Evolutionary conservation across 2,329 filamentous ascomycete species (phyloP).

Genomic region (Neocucurbitaria cava): DNA sequence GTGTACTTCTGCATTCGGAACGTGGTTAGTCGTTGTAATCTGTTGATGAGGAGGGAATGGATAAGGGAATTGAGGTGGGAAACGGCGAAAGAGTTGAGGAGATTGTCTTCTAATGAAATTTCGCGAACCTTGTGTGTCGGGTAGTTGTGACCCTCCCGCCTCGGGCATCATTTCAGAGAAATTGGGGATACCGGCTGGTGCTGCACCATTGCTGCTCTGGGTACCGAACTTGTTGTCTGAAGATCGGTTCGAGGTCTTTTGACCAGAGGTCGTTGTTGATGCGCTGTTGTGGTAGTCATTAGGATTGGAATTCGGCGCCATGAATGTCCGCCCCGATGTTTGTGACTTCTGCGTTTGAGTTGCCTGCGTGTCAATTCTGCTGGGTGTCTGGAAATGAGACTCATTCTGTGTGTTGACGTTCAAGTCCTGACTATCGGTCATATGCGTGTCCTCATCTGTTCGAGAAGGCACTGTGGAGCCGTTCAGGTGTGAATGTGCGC

Average conservation of each 20-base stretch:
- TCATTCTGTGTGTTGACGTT: conserved; percentile 41
- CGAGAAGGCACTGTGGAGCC: conserved; percentile 51
- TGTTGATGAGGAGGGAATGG: conserved; percentile 9
- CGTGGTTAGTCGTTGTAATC: conserved; percentile 21
- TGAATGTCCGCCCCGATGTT: conserved; percentile 66
- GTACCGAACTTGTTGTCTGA: conserved; percentile 75
- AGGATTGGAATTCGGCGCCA: conserved; percentile 64
- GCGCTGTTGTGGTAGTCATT: conserved; percentile 81
- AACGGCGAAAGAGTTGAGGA: conserved; percentile 14
- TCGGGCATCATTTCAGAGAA: conserved; percentile 60
- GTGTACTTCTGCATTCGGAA: conserved; percentile 34
- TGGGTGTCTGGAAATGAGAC: conserved; percentile 42
- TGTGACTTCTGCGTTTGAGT: conserved; percentile 66
- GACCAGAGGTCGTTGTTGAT: conserved; percentile 83
- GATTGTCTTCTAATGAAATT: conserved; percentile 24
- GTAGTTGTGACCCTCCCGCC: conserved; percentile 64
- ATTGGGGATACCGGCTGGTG: conserved; percentile 60
- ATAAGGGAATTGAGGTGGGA: too few species aligned
- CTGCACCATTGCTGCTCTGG: conserved; percentile 72
- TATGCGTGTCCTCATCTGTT: conserved; percentile 52
- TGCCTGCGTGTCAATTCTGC: conserved; percentile 46
- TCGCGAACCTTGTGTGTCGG: conserved; percentile 67
- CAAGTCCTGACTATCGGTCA: conserved; percentile 53
- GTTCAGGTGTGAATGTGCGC: conserved; percentile 47
- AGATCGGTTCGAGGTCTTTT: conserved; percentile 78